phyloP scores from a whole-genome alignment of 1,284 basidiomycete genomes.

The Bondarzewia mesenterica region DNA sequence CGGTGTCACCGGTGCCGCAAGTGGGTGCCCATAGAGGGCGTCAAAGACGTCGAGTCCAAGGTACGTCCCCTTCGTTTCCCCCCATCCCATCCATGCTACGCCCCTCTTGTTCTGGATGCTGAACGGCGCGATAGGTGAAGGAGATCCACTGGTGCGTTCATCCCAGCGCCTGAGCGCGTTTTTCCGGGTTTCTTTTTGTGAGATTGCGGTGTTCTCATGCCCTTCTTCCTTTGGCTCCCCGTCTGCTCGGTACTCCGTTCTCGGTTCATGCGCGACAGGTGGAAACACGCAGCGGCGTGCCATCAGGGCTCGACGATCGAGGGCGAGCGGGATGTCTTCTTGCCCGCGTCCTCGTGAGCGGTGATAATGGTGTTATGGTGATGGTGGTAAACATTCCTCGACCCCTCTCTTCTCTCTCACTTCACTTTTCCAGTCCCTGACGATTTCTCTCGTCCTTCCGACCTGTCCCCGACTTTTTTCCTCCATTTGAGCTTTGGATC shows the following conservation, averaged over 20 bases:
- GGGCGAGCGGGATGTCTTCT: constrained; percentile 47
- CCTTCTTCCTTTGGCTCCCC: not conserved
- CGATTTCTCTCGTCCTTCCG: too few relatives aligned
- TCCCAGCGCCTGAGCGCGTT: too few relatives aligned
- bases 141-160: constrained; percentile 71
- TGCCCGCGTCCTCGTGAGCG: too few relatives aligned
- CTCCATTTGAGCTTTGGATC: too few relatives aligned
- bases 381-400: too few relatives aligned
- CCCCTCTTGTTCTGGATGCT: constrained; percentile 1
- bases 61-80: constrained; percentile 24
- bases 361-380: too few relatives aligned
- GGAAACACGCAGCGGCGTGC: constrained; percentile 72
- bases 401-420: too few relatives aligned
- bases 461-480: too few relatives aligned
- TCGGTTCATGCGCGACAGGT: constrained; percentile 40
- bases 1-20: constrained; percentile 68
- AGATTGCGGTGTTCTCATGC: not conserved
- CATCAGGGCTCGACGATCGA: constrained; percentile 49
- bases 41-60: constrained; percentile 65
- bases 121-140: constrained; percentile 38
- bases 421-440: too few relatives aligned
- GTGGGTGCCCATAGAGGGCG: constrained; percentile 64
- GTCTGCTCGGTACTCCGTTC: not conserved
- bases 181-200: too few relatives aligned
- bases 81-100: not conserved